Conservation (phyloP, 139 green algal genomes). For the Tetraselmis chui region DNA sequence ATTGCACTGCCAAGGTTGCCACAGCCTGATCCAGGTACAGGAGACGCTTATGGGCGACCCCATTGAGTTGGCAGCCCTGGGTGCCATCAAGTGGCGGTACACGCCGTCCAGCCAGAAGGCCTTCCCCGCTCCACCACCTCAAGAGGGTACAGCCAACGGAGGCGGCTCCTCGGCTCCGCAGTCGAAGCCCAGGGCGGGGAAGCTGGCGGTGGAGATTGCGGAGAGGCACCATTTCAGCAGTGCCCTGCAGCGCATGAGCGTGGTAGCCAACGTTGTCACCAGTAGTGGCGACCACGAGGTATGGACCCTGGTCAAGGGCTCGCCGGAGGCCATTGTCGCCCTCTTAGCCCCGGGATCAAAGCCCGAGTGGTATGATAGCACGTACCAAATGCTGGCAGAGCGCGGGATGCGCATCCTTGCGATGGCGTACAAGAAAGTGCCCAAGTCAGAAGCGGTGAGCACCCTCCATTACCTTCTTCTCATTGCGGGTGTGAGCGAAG, state of each 20-base stretch:
- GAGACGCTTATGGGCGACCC: conserved; percentile 34
- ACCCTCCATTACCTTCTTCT: too few species aligned
- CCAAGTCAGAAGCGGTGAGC: neutral
- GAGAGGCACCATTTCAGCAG: conserved; percentile 17
- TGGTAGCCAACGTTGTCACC: neutral
- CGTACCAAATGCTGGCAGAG: conserved; percentile 21
- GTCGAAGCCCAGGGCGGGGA: conserved; percentile 3
- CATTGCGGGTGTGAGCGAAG: too few species aligned
- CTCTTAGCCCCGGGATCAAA: conserved; percentile 9
- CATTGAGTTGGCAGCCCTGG: conserved; percentile 39
- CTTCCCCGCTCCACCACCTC: neutral
- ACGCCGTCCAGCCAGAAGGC: neutral
- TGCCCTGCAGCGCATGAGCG: conserved; percentile 9
- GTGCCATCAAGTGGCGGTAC: conserved; percentile 37
- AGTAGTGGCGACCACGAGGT: neutral
- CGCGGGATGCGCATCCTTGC: conserved; percentile 22
- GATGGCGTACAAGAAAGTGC: conserved; percentile 8
- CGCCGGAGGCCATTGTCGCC: conserved; percentile 17
- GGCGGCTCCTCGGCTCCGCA: neutral
- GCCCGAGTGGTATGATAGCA: conserved; percentile 14
- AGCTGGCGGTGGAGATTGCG: conserved; percentile 2
- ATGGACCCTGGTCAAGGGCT: conserved; percentile 26
- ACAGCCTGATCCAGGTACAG: conserved; percentile 22
- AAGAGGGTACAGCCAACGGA: neutral
- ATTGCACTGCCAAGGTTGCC: too few species aligned